phyloP scores from a whole-genome alignment of 2,329 filamentous ascomycete genomes.

The Microcyclosporella mali region DNA sequence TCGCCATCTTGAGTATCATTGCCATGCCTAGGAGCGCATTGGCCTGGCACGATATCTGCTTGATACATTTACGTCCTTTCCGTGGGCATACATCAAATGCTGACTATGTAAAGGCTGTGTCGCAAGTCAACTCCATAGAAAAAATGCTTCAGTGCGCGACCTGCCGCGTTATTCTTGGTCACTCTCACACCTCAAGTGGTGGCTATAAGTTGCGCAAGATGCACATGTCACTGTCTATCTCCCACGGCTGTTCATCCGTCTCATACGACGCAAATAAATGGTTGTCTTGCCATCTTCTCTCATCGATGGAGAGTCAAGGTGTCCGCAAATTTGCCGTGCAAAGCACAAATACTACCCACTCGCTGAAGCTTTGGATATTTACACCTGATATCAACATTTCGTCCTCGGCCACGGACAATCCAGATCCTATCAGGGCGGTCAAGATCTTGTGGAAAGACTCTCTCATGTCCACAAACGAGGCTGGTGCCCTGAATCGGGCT shows the following conservation, averaged over 20 bases:
- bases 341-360: slow-evolving; percentile 32
- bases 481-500: slow-evolving; percentile 12
- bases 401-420: slow-evolving; percentile 32
- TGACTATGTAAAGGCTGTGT: slow-evolving; percentile 1
- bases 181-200: slow-evolving; percentile 37
- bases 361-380: slow-evolving; percentile 50
- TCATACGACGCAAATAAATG: slow-evolving; percentile 32
- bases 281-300: slow-evolving; percentile 52
- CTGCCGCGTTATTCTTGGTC: slow-evolving; percentile 34
- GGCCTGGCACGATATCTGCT: slow-evolving; percentile 28
- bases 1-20: slow-evolving; percentile 28
- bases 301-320: slow-evolving; percentile 50
- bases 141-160: slow-evolving; percentile 30
- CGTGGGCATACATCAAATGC: slow-evolving; percentile 2
- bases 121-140: neutral
- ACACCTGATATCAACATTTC: slow-evolving; percentile 55
- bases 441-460: slow-evolving; percentile 49
- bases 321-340: slow-evolving; percentile 55
- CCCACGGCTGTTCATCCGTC: slow-evolving; percentile 2
- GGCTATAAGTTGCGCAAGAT: slow-evolving; percentile 36
- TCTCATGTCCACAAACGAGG: slow-evolving; percentile 6
- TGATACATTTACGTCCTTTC: slow-evolving; percentile 27
- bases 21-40: slow-evolving; percentile 25
- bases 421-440: slow-evolving; percentile 45
- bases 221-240: slow-evolving; percentile 20